A percentile compares a stretch with the other conserved stretches of the same genome.
phyloP scores from a whole-genome alignment of 345 rosid species.

The Rhodamnia argentea region DNA sequence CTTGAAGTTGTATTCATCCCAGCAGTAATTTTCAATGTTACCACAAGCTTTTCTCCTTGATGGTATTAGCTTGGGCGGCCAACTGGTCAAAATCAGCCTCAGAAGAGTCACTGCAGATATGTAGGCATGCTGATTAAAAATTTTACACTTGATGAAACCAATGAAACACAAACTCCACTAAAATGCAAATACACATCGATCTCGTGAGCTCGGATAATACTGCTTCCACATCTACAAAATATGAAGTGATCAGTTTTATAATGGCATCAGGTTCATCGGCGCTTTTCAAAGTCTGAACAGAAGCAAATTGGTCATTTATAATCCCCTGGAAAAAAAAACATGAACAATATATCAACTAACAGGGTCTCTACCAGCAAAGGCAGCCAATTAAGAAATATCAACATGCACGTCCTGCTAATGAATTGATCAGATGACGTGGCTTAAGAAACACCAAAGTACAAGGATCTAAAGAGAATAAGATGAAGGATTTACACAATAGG shows the following conservation, averaged over 20 bases:
- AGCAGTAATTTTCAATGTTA: conserved; percentile 10
- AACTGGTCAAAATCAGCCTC: conserved; percentile 24
- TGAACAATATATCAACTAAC: neutral
- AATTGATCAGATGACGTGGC: neutral
- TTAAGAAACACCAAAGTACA: neutral
- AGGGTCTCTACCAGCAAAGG: neutral
- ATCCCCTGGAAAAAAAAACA: conserved; percentile 23
- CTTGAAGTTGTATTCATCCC: neutral
- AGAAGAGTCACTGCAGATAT: conserved; percentile 22
- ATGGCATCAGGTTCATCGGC: conserved; percentile 22
- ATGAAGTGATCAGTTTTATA: conserved; percentile 24
- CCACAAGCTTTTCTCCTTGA: conserved; percentile 29
- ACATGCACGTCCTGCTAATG: neutral
- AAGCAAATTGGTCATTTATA: conserved; percentile 20
- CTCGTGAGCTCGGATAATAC: conserved; percentile 21
- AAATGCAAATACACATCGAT: conserved; percentile 8
- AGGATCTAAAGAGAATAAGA: neutral
- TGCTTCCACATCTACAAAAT: conserved; percentile 20
- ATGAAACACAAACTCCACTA: neutral
- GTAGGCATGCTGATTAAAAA: conserved; percentile 1
- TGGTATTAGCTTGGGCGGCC: conserved; percentile 14
- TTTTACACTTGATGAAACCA: neutral
- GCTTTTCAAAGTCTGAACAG: conserved; percentile 19
- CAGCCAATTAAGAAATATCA: neutral
- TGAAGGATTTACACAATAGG: neutral